Conservation (phyloP, 495 filamentous ascomycete species). For the Penicillium samsonianum region DNA sequence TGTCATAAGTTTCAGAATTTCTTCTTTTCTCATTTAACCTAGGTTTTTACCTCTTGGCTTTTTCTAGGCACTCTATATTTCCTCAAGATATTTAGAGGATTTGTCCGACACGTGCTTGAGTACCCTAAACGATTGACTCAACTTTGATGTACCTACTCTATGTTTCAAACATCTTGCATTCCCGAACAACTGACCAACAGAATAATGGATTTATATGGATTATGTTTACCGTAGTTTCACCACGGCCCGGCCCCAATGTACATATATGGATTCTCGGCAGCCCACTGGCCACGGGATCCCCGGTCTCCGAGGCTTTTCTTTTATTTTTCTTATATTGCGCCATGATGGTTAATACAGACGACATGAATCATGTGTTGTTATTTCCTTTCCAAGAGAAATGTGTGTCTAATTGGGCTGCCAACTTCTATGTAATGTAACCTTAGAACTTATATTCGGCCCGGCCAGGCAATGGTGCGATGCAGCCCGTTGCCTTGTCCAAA, state of each 20-base stretch:
- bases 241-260: neutral
- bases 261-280: neutral
- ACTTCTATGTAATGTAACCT: neutral
- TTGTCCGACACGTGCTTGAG: neutral
- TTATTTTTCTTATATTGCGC: neutral
- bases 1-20: neutral
- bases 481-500: neutral
- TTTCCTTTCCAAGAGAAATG: neutral
- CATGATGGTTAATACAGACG: neutral
- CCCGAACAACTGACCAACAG: neutral
- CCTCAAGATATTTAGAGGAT: neutral
- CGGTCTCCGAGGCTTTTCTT: neutral
- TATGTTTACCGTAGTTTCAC: neutral
- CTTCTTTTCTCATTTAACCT: neutral
- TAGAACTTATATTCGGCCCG: neutral
- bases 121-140: neutral
- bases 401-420: neutral
- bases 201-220: neutral
- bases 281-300: neutral
- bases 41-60: conserved; percentile 2
- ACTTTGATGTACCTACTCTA: neutral
- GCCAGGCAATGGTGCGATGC: conserved; percentile 1
- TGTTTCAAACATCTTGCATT: neutral
- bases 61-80: neutral
- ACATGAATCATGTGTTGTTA: neutral